phyloP scores from a whole-genome alignment of 75 land plant species.

The Selaginella tamariscina region DNA sequence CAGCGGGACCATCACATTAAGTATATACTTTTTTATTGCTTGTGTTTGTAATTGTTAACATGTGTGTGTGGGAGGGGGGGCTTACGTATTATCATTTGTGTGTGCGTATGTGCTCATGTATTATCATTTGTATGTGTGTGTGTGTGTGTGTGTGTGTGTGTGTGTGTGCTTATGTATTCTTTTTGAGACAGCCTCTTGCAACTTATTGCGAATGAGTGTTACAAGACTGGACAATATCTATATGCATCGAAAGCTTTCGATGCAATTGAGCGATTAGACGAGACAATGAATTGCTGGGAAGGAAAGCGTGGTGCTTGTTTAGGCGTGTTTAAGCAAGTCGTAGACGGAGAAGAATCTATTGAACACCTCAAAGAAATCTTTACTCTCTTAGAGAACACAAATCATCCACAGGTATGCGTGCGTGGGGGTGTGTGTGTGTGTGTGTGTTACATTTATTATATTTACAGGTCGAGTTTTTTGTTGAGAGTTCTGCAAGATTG shows the following conservation, averaged over 20 bases:
- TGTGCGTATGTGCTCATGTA: too few species aligned
- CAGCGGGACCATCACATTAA: too few species aligned
- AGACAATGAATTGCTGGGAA: slow-evolving; percentile 25
- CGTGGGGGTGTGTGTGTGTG: not conserved
- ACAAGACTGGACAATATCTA: slow-evolving; percentile 26
- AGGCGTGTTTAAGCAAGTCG: slow-evolving; percentile 23
- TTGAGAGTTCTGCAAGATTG: not conserved
- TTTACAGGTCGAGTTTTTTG: not conserved
- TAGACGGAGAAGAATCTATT: slow-evolving; percentile 17
- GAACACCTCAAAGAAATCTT: slow-evolving; percentile 18
- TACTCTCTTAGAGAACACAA: slow-evolving; percentile 18
- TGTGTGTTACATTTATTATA: not conserved
- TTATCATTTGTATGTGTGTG: too few species aligned
- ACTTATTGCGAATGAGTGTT: slow-evolving; percentile 31
- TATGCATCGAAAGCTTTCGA: slow-evolving; percentile 29
- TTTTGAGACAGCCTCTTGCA: slow-evolving; percentile 20
- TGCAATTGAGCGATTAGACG: slow-evolving; percentile 19
- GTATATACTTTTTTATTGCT: too few species aligned
- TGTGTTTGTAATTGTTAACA: too few species aligned
- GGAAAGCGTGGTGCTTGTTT: slow-evolving; percentile 29
- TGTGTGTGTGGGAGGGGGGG: too few species aligned
- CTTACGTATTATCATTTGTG: too few species aligned
- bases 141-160: too few species aligned
- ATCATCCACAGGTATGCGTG: slow-evolving; percentile 25
- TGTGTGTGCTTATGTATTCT: not conserved